A percentile compares a stretch with the other conserved stretches of the same genome.
These are phyloP conservation scores for Neonectria sp. DNA, from an alignment of 2,329 filamentous ascomycete species.

Conservation along the genomic window DNA sequence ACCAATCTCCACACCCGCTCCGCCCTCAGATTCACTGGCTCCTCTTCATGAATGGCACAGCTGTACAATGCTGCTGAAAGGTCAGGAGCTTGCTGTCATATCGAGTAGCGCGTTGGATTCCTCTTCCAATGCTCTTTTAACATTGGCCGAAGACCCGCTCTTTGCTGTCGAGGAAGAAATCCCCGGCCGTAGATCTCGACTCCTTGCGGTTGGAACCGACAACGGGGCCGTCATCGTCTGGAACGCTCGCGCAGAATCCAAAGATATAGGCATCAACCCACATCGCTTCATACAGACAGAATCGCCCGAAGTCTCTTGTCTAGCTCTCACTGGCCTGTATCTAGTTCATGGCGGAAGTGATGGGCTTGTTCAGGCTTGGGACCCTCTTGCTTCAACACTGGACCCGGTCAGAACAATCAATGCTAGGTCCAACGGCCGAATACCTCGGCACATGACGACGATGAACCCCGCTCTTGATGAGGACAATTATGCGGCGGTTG, in stretches of 20 bases:
- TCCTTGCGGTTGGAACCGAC: constrained; percentile 86
- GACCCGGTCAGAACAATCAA: constrained; percentile 90
- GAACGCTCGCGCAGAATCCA: constrained; percentile 79
- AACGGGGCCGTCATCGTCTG: constrained; percentile 85
- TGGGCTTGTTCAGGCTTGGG: constrained; percentile 96
- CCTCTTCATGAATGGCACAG: constrained; percentile 51
- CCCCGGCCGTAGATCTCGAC: constrained; percentile 86
- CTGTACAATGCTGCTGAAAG: constrained; percentile 64
- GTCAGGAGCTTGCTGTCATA: constrained; percentile 72
- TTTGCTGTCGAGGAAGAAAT: constrained; percentile 70
- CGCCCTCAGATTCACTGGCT: constrained; percentile 33
- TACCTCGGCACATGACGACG: constrained; percentile 78
- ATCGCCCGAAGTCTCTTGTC: constrained; percentile 86
- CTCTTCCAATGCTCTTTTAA: constrained; percentile 80
- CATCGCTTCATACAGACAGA: constrained; percentile 90
- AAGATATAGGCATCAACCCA: constrained; percentile 70
- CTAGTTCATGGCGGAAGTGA: constrained; percentile 95
- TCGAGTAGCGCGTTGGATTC: constrained; percentile 80
- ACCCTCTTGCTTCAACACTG: constrained; percentile 86
- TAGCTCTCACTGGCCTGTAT: constrained; percentile 89
- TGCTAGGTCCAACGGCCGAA: constrained; percentile 84
- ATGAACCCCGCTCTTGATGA: constrained; percentile 73
- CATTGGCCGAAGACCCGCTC: constrained; percentile 84
- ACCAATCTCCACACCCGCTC: constrained; percentile 42
- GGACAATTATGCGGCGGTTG: constrained; percentile 84